phyloP scores from a whole-genome alignment of 2,329 filamentous ascomycete genomes.

The Aspergillus novofumigatus region DNA sequence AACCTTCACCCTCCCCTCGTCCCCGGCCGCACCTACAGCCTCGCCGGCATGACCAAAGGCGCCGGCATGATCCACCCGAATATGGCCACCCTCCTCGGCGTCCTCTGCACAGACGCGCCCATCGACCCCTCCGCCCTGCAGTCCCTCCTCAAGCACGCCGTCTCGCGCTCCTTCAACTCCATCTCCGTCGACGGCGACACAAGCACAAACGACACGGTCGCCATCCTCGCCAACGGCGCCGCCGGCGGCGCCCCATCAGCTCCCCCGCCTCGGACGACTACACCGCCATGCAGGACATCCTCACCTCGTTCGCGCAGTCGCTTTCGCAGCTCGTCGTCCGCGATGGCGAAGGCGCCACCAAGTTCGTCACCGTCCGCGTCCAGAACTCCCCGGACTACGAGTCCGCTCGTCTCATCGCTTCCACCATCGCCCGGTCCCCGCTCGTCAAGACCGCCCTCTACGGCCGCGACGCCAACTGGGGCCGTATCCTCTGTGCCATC shows the following conservation, averaged over 20 bases:
- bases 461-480: conserved; percentile 97
- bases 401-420: conserved; percentile 74
- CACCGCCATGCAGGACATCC: conserved; percentile 62
- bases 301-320: conserved; percentile 75
- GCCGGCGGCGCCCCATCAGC: conserved; percentile 66
- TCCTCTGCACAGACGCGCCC: conserved; percentile 87
- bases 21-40: conserved; percentile 69
- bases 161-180: conserved; percentile 86
- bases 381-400: conserved; percentile 65
- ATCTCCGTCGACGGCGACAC: conserved; percentile 97
- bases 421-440: conserved; percentile 82
- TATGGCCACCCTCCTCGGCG: conserved; percentile 91
- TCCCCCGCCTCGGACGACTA: conserved; percentile 58
- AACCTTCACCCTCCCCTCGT: conserved; percentile 78
- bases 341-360: conserved; percentile 95
- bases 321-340: conserved; percentile 90
- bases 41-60: conserved; percentile 95
- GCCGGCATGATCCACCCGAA: conserved; percentile 99
- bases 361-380: conserved; percentile 92
- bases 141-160: conserved; percentile 66
- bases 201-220: conserved; percentile 94
- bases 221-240: conserved; percentile 90
- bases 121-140: conserved; percentile 68
- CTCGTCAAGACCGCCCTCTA: conserved; percentile 97
- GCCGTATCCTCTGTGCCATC: conserved; percentile 89